Conservation (phyloP, 2,329 filamentous ascomycete species). For the Camptophora hylomeconis region DNA sequence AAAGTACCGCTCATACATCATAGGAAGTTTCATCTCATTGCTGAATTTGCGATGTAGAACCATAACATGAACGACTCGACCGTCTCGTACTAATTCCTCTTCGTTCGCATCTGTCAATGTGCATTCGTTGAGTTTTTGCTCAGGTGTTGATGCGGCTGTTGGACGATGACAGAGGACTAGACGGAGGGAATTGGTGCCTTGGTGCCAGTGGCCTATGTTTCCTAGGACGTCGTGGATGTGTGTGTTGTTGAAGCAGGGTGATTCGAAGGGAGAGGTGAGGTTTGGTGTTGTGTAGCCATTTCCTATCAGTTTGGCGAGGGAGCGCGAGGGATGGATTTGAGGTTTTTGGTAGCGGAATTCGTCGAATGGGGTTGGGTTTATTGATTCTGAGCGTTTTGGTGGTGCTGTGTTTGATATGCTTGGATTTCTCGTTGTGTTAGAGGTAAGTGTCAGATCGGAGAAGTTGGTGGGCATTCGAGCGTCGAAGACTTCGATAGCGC, state of each 20-base stretch:
- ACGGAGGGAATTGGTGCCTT: slow-evolving; percentile 26
- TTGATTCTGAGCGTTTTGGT: too few species aligned
- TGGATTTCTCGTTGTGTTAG: too few species aligned
- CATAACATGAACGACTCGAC: slow-evolving; percentile 22
- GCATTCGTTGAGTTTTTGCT: slow-evolving; percentile 7
- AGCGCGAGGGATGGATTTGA: too few species aligned
- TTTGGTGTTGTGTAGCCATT: slow-evolving; percentile 21
- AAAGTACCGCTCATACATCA: slow-evolving; percentile 27
- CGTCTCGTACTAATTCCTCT: slow-evolving; percentile 3
- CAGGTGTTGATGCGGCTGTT: too few species aligned
- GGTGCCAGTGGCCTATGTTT: slow-evolving; percentile 23
- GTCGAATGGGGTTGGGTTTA: too few species aligned
- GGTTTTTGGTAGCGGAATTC: too few species aligned
- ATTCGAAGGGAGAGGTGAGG: slow-evolving; percentile 20
- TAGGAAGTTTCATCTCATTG: slow-evolving; percentile 22
- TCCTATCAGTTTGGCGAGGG: slow-evolving; percentile 21
- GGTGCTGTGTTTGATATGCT: too few species aligned
- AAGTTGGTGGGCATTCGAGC: too few species aligned
- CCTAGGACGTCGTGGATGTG: slow-evolving; percentile 11
- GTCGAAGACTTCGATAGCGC: too few species aligned
- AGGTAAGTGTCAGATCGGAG: too few species aligned
- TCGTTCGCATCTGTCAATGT: slow-evolving; percentile 9
- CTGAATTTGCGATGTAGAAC: slow-evolving; percentile 26
- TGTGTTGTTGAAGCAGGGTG: slow-evolving; percentile 15
- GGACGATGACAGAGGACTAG: slow-evolving; percentile 27